phyloP scores from a whole-genome alignment of 139 green algal genomes.

The Picochlorum sp. region DNA sequence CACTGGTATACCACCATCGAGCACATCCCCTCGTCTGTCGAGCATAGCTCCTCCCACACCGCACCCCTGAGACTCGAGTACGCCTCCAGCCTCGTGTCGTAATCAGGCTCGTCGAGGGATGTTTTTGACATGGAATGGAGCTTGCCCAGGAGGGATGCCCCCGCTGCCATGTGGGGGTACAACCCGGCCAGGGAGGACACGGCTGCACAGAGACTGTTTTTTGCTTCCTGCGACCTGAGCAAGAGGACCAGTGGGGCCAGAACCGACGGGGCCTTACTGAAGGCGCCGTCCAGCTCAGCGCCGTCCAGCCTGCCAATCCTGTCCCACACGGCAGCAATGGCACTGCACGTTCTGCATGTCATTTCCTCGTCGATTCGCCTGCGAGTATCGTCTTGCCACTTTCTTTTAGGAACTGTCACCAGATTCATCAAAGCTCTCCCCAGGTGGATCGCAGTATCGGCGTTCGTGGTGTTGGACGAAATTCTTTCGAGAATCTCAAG shows the following conservation, averaged over 20 bases:
- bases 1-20: constrained; percentile 47
- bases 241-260: too few species aligned
- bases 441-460: not conserved
- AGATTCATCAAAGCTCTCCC: not conserved
- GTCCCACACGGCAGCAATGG: too few species aligned
- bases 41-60: constrained; percentile 33
- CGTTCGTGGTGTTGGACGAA: not conserved
- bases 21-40: constrained; percentile 22
- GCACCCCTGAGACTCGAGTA: constrained; percentile 42
- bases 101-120: constrained; percentile 49
- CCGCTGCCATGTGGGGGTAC: constrained; percentile 11
- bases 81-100: constrained; percentile 49
- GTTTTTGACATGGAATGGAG: constrained; percentile 42
- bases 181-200: constrained; percentile 41
- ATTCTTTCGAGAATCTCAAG: constrained; percentile 1
- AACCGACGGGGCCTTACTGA: too few species aligned
- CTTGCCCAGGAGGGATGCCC: constrained; percentile 30
- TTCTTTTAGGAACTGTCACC: not conserved
- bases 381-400: not conserved
- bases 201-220: constrained; percentile 2
- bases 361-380: too few species aligned
- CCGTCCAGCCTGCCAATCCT: too few species aligned
- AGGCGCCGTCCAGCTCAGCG: too few species aligned
- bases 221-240: too few species aligned
- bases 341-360: too few species aligned